Evolutionary conservation across 306 rosid species (phyloP).

Genomic region (Malus asiatica): DNA sequence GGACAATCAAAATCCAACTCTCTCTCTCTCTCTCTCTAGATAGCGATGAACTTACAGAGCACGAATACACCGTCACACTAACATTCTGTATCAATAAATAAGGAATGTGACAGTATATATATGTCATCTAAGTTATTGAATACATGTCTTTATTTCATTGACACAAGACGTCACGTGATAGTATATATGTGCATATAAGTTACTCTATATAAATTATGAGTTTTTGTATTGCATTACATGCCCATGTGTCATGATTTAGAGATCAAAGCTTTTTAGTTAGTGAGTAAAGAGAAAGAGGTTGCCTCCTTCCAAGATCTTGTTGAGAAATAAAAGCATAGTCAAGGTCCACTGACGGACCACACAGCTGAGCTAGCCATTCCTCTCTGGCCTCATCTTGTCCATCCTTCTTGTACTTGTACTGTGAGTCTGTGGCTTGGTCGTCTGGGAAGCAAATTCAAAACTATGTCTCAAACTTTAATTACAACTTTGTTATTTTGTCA

Average conservation of each 20-base stretch:
- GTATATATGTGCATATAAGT: too few relatives aligned
- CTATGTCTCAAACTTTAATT: not conserved
- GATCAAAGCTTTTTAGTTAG: conserved; percentile 28
- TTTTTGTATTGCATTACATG: not conserved
- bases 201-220: not conserved
- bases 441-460: not conserved
- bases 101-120: too few relatives aligned
- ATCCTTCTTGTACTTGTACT: not conserved
- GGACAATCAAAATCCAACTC: conserved; percentile 42
- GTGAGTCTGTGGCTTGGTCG: not conserved
- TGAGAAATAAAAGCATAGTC: conserved; percentile 76
- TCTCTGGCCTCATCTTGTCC: not conserved
- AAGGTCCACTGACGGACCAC: conserved; percentile 19
- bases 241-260: conserved; percentile 43
- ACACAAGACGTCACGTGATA: too few relatives aligned
- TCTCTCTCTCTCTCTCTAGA: conserved; percentile 11
- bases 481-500: not conserved
- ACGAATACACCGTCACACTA: too few relatives aligned
- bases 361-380: not conserved
- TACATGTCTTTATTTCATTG: too few relatives aligned
- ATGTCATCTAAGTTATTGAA: too few relatives aligned
- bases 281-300: conserved; percentile 31
- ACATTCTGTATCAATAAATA: too few relatives aligned
- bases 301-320: conserved; percentile 45
- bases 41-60: too few relatives aligned